A percentile compares a stretch with the other conserved stretches of the same genome.
phyloP scores from a whole-genome alignment of 768 basidiomycete genomes.

The Tricholoma hemisulphureum region DNA sequence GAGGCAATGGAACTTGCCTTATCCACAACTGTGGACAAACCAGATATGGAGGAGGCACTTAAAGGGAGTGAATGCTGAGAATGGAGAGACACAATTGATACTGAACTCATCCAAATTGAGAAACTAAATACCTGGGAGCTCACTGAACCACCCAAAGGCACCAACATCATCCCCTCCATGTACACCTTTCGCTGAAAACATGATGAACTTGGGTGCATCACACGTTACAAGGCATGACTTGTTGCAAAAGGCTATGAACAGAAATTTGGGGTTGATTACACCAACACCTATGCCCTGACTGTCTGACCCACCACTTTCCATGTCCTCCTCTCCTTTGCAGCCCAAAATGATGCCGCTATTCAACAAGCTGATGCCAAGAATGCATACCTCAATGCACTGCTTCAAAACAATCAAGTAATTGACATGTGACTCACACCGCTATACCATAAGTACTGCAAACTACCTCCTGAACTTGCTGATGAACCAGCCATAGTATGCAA shows the following conservation, averaged over 20 bases:
- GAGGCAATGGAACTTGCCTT: background rate
- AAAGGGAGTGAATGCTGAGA: background rate
- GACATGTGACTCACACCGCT: no score
- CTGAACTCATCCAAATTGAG: background rate
- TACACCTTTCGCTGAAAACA: no score
- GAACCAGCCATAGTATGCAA: no score
- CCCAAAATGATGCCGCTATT: background rate
- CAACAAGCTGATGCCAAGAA: no score
- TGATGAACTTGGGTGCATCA: background rate
- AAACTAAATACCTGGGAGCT: background rate
- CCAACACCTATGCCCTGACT: background rate
- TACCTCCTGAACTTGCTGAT: background rate
- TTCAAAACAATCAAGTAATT: no score
- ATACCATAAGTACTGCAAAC: background rate
- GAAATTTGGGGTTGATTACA: background rate
- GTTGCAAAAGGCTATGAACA: background rate
- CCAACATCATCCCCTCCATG: no score
- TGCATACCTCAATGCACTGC: no score
- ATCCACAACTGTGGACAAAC: background rate
- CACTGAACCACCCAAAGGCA: no score
- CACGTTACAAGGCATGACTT: background rate
- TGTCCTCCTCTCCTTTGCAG: background rate
- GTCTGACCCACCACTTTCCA: no score
- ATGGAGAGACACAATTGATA: background rate
- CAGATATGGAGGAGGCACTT: background rate